phyloP scores from a whole-genome alignment of 805 yeast species.

The Candida ficus region DNA sequence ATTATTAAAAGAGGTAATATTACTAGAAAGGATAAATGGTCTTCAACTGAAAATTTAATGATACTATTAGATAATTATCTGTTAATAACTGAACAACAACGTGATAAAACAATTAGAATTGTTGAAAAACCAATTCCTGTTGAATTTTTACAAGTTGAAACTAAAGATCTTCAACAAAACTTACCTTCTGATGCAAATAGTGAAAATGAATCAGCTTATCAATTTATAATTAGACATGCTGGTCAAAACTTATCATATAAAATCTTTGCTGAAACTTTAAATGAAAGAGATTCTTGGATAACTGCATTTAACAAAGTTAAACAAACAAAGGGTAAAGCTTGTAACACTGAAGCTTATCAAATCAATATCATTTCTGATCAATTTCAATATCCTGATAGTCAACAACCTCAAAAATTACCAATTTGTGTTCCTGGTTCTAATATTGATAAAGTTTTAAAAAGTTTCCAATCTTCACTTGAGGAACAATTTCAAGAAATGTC shows the following conservation, averaged over 20 bases:
- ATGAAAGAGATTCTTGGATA: slow-evolving; percentile 58
- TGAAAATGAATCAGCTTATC: slow-evolving; percentile 15
- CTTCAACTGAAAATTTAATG: slow-evolving; percentile 46
- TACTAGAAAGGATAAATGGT: slow-evolving; percentile 54
- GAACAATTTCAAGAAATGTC: slow-evolving; percentile 22
- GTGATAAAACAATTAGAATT: slow-evolving; percentile 37
- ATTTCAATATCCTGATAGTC: slow-evolving; percentile 60
- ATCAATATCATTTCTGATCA: slow-evolving; percentile 50
- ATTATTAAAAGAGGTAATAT: slow-evolving; percentile 56
- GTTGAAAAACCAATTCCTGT: slow-evolving; percentile 58
- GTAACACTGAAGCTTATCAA: slow-evolving; percentile 47
- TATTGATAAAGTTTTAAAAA: slow-evolving; percentile 36
- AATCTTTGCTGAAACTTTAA: slow-evolving; percentile 39
- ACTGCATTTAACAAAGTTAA: slow-evolving; percentile 44
- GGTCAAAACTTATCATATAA: slow-evolving; percentile 52
- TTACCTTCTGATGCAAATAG: slow-evolving; percentile 8
- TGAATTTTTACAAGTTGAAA: slow-evolving; percentile 51
- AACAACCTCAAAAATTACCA: slow-evolving; percentile 46
- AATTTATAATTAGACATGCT: slow-evolving; percentile 52
- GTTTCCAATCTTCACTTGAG: slow-evolving; percentile 27
- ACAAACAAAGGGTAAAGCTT: slow-evolving; percentile 31
- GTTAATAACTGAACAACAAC: slow-evolving; percentile 53
- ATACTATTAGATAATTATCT: slow-evolving; percentile 69
- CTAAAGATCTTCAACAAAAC: slow-evolving; percentile 26
- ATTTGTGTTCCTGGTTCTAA: slow-evolving; percentile 49